phyloP scores from a whole-genome alignment of 768 basidiomycete genomes.

The Tricholoma terreum region DNA sequence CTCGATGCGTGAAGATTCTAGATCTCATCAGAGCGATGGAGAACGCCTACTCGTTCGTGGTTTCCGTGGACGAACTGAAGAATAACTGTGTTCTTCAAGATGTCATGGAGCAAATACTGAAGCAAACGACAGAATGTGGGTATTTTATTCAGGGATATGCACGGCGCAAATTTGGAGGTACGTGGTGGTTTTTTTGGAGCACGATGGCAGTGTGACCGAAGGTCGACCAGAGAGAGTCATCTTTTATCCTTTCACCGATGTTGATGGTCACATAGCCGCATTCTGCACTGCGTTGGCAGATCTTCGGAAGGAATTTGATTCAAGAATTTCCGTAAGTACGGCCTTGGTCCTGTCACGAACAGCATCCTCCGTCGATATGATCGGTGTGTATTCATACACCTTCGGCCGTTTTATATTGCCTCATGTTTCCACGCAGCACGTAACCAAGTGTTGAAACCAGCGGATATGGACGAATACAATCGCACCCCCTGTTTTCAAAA shows the following conservation, averaged over 20 bases:
- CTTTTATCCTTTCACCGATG: not conserved
- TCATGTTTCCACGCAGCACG: not conserved
- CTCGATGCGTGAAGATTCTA: not conserved
- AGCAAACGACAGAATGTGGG: not conserved
- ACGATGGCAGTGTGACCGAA: not conserved
- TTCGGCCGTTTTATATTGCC: no score
- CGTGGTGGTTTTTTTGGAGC: not conserved
- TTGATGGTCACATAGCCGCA: not conserved
- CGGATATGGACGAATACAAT: not conserved
- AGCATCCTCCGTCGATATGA: not conserved
- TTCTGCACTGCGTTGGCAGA: not conserved
- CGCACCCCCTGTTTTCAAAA: not conserved
- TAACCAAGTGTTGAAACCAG: not conserved
- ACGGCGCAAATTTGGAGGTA: not conserved
- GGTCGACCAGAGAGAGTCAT: not conserved
- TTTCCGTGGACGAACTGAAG: not conserved
- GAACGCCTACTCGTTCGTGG: not conserved
- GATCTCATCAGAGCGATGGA: not conserved
- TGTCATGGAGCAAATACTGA: not conserved
- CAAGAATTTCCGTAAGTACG: not conserved
- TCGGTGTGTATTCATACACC: not conserved
- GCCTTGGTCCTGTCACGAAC: not conserved
- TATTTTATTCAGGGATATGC: not conserved
- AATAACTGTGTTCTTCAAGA: not conserved
- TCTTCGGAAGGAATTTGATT: not conserved